Conservation (phyloP, 257 asterid species). For the Sherardia arvensis region DNA sequence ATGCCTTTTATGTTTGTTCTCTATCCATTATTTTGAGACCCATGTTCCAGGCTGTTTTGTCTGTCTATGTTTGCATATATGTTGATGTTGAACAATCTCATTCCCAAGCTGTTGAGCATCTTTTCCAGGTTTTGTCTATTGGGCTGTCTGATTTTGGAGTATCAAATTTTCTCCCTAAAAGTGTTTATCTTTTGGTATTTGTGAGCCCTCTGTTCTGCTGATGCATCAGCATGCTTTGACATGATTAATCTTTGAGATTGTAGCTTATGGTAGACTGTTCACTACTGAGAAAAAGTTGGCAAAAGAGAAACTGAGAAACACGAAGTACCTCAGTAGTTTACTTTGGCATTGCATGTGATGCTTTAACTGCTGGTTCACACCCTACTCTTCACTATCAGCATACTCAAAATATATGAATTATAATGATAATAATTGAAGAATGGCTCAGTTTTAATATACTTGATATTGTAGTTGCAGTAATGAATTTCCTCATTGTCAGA, state of each 20-base stretch:
- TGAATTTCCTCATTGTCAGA: neutral
- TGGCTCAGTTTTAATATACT: neutral
- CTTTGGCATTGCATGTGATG: neutral
- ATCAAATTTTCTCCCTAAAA: neutral
- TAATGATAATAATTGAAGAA: neutral
- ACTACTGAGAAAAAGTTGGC: neutral
- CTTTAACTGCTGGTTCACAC: neutral
- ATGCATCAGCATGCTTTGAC: neutral
- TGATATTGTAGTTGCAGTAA: neutral
- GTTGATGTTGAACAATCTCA: neutral
- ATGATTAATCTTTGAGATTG: neutral
- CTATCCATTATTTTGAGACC: neutral
- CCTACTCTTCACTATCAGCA: neutral
- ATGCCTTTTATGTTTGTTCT: conserved; percentile 3
- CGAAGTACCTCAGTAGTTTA: neutral
- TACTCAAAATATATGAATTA: neutral
- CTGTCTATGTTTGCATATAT: neutral
- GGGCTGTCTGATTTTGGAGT: neutral
- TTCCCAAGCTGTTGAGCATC: neutral
- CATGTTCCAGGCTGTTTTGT: neutral
- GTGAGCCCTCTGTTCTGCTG: neutral
- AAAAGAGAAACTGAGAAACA: neutral
- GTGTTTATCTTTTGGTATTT: conserved; percentile 1
- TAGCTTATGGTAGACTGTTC: neutral
- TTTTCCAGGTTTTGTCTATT: neutral